Evolutionary conservation across 352 stramenopile species (phyloP).

Genomic region (Globisporangium perplexum): DNA sequence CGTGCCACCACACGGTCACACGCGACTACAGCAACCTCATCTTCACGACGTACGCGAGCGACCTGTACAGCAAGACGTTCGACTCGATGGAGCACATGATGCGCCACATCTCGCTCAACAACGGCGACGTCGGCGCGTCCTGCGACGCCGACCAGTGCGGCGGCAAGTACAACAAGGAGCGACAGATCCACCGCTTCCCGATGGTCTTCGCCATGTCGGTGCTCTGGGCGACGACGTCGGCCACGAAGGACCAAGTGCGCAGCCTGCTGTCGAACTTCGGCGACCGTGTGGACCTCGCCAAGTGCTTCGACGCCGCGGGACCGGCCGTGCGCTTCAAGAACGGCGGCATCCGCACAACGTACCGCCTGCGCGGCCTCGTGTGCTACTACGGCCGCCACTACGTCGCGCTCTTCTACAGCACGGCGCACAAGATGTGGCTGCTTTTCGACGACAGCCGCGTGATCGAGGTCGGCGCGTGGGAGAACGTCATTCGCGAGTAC

Average conservation of each 20-base stretch:
- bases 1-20: conserved; percentile 51
- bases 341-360: conserved; percentile 65
- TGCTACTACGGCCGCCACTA: conserved; percentile 86
- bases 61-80: conserved; percentile 54
- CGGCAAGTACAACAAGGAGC: conserved; percentile 67
- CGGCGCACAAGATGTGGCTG: conserved; percentile 82
- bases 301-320: conserved; percentile 63
- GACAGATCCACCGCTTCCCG: conserved; percentile 77
- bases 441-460: conserved; percentile 82
- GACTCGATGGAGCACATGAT: conserved; percentile 73
- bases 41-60: conserved; percentile 76
- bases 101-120: conserved; percentile 46
- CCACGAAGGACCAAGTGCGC: conserved; percentile 73
- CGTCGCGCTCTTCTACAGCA: conserved; percentile 81
- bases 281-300: conserved; percentile 65
- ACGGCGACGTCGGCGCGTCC: conserved; percentile 41
- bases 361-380: conserved; percentile 74
- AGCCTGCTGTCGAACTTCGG: conserved; percentile 56
- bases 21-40: conserved; percentile 86
- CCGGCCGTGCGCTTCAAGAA: conserved; percentile 68
- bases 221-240: conserved; percentile 67
- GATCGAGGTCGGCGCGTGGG: conserved; percentile 68
- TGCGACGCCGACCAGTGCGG: conserved; percentile 54
- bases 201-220: conserved; percentile 86
- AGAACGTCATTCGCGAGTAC: conserved; percentile 61